Base-by-base conservation (phyloP, 495 filamentous ascomycete species). In the Penicillium steckii region DNA sequence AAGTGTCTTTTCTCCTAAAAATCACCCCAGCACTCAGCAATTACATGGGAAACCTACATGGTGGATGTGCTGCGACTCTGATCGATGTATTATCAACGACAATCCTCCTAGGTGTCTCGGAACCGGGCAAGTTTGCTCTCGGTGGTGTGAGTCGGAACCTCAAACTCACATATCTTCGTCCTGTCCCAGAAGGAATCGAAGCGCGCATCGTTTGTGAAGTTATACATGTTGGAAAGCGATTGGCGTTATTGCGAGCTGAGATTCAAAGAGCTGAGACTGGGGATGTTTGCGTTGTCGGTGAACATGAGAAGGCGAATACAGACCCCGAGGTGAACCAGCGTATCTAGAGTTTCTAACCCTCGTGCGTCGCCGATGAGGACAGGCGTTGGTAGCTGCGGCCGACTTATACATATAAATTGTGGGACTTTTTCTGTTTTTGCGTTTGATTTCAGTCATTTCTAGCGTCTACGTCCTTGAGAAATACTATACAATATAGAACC, bases 291-390 rank as follows among this genome's bases (percentile, higher is more conserved):
- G 76, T 80, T 1, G 74, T 79, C n/a, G 85, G 80, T 37, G 86
- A 89, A 65, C 86, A 89, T 71, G 79, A 81, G 45, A 89, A 88
- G 70, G 78, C 80, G 6, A 88, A 80, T 68, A 82, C 77, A 8
- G 84, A 86, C 65, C 76, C 78, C 25, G 65, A 70, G 50, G 56
- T 57, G 35, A 60, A 44, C 10, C 47, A 59, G 52, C 58, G 60
- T 53, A 62, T 68, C 45, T 71, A 51, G 22, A 48, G 24, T 32
- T n/a, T n/a, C n/a, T n/a, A n/a, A n/a, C n/a, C n/a, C n/a, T n/a
- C n/a, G n/a, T n/a, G n/a, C n/a, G n/a, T n/a, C n/a, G n/a, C n/a
- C n/a, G n/a, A n/a, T n/a, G n/a, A n/a, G n/a, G n/a, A n/a, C n/a
- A n/a, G n/a, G n/a, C n/a, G n/a, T n/a, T n/a, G n/a, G n/a, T n/a